A percentile compares a stretch with the other conserved stretches of the same genome.
These are phyloP conservation scores for Orbilia javanica DNA, from an alignment of 2,329 filamentous ascomycete genomes.

Conservation along the genomic window DNA sequence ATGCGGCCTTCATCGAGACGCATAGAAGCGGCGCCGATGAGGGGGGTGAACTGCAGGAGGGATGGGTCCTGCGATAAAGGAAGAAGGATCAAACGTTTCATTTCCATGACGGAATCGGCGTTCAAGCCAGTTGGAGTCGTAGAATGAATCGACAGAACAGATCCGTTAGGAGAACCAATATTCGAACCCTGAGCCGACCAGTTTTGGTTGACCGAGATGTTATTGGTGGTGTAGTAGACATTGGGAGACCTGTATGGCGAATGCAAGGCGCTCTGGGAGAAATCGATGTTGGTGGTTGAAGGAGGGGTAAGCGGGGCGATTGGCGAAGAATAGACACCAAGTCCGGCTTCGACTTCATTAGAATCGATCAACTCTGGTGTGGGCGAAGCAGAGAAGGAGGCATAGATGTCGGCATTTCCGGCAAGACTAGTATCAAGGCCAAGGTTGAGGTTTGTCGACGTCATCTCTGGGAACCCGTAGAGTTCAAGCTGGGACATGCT, in stretches of 20 bases:
- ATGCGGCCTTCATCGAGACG: constrained; percentile 68
- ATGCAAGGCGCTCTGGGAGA: constrained; percentile 41
- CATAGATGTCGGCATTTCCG: constrained; percentile 51
- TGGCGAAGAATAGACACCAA: constrained; percentile 57
- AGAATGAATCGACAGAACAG: constrained; percentile 41
- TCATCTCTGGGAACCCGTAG: constrained; percentile 57
- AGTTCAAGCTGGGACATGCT: constrained; percentile 54
- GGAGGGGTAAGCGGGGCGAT: constrained; percentile 52
- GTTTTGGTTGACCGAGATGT: constrained; percentile 38
- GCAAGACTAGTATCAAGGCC: constrained; percentile 46
- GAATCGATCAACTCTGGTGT: constrained; percentile 53
- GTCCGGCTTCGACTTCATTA: constrained; percentile 46
- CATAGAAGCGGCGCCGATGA: constrained; percentile 53
- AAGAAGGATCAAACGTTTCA: constrained; percentile 53
- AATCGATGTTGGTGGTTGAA: constrained; percentile 49
- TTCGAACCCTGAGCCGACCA: constrained; percentile 51
- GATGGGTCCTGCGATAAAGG: constrained; percentile 50
- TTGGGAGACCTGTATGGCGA: constrained; percentile 50
- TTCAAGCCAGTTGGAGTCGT: constrained; percentile 40
- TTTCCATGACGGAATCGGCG: constrained; percentile 51
- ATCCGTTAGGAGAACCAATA: constrained; percentile 49
- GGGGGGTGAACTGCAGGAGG: constrained; percentile 54
- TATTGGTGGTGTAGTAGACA: constrained; percentile 54
- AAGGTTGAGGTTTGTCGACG: constrained; percentile 34
- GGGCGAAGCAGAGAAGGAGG: constrained; percentile 53